Evolutionary conservation across 2,329 filamentous ascomycete species (phyloP), one percentile per base, ranked within the genome.

Genomic region (Calonectria pteridis): DNA sequence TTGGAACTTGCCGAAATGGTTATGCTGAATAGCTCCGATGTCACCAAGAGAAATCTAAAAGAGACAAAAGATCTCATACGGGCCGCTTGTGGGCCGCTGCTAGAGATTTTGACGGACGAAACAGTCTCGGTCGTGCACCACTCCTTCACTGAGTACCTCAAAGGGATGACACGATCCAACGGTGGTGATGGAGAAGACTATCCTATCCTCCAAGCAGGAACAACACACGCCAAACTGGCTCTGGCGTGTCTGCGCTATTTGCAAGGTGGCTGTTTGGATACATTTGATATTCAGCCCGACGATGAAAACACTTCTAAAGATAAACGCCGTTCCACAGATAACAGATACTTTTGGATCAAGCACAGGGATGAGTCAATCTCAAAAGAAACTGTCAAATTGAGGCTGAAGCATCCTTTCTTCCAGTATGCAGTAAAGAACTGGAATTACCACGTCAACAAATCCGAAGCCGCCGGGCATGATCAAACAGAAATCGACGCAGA

Each of bases 371-470:
- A 31, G 3, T 23, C 26, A n/a, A 35, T 55, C 20, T 59, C 65
- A 29, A 40, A 67, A 9, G 16, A 33, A 26, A 50, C 68, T 13
- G n/a, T 72, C n/a, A 43, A 68, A 23, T 16, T 71, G 31, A 71
- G 70, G 16, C n/a, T 76, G 35, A 70, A 73, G 23, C 59, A 80
- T 63, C 82, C 83, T 0, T 83, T 84, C 40, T 66, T 81, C 10
- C 69, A 79, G 10, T 84, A 84, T 64, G 81, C 81, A 6, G 70
- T 72, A 20, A 75, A 50, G n/a, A 81, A 83, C 53, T 84, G 83
- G 83, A 51, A 76, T n/a, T 43, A 75, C 16, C 83, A 84, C 55
- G 62, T 77, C 3, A 62, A 63, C n/a, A 78, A 65, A 40, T 79
- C 79, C 16, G 76, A 80, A 33, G 37, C 35, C 4, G 70, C 69